A percentile compares a stretch with the other conserved stretches of the same genome.
Conservation (phyloP, 345 rosid species). For the Cardamine resedifolia region DNA sequence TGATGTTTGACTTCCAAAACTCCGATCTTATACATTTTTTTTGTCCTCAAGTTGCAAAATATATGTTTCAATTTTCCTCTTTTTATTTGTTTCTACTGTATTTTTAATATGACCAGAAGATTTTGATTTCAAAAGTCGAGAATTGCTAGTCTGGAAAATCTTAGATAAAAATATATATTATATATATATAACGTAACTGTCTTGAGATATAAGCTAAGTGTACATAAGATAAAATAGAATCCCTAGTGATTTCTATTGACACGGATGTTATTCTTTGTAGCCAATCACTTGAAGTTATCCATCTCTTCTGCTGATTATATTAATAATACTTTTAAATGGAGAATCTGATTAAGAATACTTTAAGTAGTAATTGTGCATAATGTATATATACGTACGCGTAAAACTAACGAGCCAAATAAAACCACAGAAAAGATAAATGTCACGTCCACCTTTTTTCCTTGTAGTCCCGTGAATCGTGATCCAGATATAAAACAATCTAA, state of each 20-base stretch:
- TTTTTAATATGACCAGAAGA: background rate
- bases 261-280: constrained; percentile 17
- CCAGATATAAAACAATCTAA: constrained; percentile 5
- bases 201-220: background rate
- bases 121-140: background rate
- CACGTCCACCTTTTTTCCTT: constrained; percentile 29
- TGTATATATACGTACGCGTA: constrained; percentile 15
- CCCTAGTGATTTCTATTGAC: background rate
- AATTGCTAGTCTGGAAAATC: background rate
- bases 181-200: background rate
- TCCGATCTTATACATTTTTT: background rate
- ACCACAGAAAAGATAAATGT: constrained; percentile 20
- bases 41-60: background rate
- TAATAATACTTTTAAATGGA: background rate
- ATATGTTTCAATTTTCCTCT: background rate
- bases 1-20: constrained; percentile 3
- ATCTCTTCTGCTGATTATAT: background rate
- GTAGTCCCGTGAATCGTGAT: constrained; percentile 33
- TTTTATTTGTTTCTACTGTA: background rate
- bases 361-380: constrained; percentile 4
- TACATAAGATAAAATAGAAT: background rate
- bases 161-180: background rate
- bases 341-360: background rate
- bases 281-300: constrained; percentile 14
- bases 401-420: background rate